Conservation (phyloP, 2,329 filamentous ascomycete genomes). For the Fusarium coicis region DNA sequence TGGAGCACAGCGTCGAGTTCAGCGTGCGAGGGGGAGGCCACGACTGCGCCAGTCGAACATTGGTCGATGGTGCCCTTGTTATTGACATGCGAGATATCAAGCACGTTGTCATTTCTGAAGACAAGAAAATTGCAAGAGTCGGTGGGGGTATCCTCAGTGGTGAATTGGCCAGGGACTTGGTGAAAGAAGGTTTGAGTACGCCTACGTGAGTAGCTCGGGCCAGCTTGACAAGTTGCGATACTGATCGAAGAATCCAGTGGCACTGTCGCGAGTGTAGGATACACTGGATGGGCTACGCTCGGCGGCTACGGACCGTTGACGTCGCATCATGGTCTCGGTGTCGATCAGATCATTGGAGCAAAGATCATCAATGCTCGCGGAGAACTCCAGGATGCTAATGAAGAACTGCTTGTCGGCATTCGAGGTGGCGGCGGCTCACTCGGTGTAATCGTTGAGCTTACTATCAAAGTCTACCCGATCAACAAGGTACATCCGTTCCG, state of each 20-base stretch:
- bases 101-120: background rate
- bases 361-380: background rate
- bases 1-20: background rate
- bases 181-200: background rate
- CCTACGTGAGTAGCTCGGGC: background rate
- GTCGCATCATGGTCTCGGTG: background rate
- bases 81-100: constrained; percentile 35
- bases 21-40: constrained; percentile 10
- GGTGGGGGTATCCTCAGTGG: constrained; percentile 9
- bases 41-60: constrained; percentile 7
- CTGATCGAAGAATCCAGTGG: accelerated
- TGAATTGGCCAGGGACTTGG: background rate
- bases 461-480: background rate
- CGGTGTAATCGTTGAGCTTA: constrained; percentile 4
- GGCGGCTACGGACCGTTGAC: constrained; percentile 18
- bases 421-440: constrained; percentile 15
- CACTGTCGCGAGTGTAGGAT: constrained; percentile 5
- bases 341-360: constrained; percentile 22
- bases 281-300: constrained; percentile 18
- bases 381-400: background rate
- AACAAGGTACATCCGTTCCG: background rate
- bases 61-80: background rate
- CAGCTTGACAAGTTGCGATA: accelerated
- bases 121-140: background rate
- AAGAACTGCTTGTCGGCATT: constrained; percentile 9